These are phyloP conservation scores for Pythium angustatum DNA, from an alignment of 352 stramenopile genomes.

Conservation along the genomic window DNA sequence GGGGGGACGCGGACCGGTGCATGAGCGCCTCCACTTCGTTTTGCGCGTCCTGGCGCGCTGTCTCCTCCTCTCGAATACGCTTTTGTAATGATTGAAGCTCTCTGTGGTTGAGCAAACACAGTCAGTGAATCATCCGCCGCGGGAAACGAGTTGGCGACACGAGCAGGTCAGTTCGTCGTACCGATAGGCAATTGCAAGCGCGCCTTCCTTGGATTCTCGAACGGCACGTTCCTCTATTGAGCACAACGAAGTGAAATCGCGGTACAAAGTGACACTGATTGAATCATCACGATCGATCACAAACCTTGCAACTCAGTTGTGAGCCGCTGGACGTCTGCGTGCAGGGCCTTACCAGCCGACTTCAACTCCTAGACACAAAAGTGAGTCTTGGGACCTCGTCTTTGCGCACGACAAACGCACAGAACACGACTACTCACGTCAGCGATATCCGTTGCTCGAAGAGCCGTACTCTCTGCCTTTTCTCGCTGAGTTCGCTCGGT, in stretches of 20 bases:
- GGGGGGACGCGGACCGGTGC: constrained; percentile 43
- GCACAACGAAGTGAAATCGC: no score
- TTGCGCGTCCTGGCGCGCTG: constrained; percentile 34
- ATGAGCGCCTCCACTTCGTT: constrained; percentile 37
- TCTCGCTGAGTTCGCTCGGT: constrained; percentile 46
- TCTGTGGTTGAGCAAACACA: no score
- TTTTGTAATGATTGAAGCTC: constrained; percentile 42
- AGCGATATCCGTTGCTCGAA: constrained; percentile 35
- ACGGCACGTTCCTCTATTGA: constrained; percentile 31
- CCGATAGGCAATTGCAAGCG: constrained; percentile 33
- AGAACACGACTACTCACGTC: constrained; percentile 37
- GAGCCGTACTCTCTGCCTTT: constrained; percentile 39
- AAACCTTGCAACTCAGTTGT: constrained; percentile 40
- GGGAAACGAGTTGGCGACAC: no score
- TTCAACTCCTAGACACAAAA: constrained; percentile 45
- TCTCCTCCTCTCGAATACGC: constrained; percentile 39
- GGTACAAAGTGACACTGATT: no score
- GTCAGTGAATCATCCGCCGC: no score
- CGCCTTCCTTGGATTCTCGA: constrained; percentile 34
- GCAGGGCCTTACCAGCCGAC: constrained; percentile 30
- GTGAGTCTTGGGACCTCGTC: no score
- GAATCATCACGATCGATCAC: no score
- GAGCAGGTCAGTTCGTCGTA: constrained; percentile 1
- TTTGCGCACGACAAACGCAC: no score
- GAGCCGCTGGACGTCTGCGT: constrained; percentile 40